These are phyloP conservation scores for Volutella citrinella DNA, from an alignment of 2,329 filamentous ascomycete species.

Conservation along the genomic window DNA sequence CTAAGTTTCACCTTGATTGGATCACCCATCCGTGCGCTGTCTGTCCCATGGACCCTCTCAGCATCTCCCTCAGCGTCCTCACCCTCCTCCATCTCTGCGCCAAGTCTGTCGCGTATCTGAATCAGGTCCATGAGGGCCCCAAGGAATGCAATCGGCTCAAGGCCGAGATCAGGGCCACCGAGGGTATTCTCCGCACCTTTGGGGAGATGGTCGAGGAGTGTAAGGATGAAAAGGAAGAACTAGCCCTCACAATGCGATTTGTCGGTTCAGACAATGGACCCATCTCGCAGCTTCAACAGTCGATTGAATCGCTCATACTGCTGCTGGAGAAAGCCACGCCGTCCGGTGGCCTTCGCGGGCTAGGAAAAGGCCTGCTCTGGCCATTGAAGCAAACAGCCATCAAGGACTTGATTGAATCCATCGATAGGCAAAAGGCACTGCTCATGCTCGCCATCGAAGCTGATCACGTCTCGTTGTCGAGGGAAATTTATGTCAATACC, in stretches of 20 bases:
- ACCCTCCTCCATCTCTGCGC: not conserved
- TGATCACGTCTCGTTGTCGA: not conserved
- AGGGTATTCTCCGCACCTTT: not conserved
- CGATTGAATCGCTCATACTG: not conserved
- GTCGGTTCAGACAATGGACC: not conserved
- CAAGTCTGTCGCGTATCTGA: not conserved
- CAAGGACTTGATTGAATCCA: not conserved
- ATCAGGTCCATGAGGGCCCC: not conserved
- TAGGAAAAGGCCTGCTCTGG: not conserved
- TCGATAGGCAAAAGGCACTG: not conserved
- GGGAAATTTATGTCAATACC: not conserved
- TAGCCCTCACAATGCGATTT: not conserved
- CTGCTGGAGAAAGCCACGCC: not conserved
- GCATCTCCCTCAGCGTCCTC: not conserved
- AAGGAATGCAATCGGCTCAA: slow-evolving; percentile 1
- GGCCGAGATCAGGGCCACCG: not conserved
- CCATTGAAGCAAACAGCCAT: not conserved
- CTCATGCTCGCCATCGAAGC: not conserved
- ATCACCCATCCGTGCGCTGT: not conserved
- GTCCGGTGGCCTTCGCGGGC: not conserved
- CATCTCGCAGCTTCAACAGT: not conserved
- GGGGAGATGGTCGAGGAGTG: not conserved
- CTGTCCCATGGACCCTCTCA: not conserved
- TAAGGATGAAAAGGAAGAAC: not conserved
- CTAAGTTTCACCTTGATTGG: not conserved